These are phyloP conservation scores for Sporothrix schenckii DNA, from an alignment of 2,329 filamentous ascomycete species.

Conservation along the genomic window DNA sequence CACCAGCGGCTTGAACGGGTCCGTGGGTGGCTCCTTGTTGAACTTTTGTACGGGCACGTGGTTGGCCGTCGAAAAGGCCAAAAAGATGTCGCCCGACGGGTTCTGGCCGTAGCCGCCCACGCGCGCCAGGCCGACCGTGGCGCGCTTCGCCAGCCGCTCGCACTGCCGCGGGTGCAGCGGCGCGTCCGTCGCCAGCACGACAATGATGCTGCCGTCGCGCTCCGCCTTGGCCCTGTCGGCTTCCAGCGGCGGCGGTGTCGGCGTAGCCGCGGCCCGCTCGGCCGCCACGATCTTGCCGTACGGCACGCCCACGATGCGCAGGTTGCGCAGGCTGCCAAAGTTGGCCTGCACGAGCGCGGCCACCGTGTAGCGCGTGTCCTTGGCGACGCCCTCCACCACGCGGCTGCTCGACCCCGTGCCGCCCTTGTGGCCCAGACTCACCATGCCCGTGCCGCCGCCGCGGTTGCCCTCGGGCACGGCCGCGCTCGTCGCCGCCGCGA, in stretches of 20 bases:
- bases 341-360: conserved; percentile 67
- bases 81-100: conserved; percentile 66
- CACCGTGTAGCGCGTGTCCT: conserved; percentile 56
- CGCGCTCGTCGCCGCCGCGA: conserved; percentile 54
- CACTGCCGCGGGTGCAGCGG: conserved; percentile 46
- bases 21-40: not conserved
- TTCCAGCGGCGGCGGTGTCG: conserved; percentile 45
- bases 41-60: conserved; percentile 45
- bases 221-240: conserved; percentile 50
- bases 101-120: conserved; percentile 58
- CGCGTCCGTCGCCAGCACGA: conserved; percentile 57
- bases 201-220: conserved; percentile 58
- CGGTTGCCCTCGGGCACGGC: conserved; percentile 63
- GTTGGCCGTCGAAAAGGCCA: conserved; percentile 67
- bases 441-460: conserved; percentile 70
- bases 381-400: conserved; percentile 45
- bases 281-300: conserved; percentile 60
- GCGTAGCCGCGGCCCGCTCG: conserved; percentile 43
- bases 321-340: conserved; percentile 60
- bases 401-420: conserved; percentile 66
- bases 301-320: conserved; percentile 63
- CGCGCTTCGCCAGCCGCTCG: conserved; percentile 41
- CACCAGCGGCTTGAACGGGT: conserved; percentile 25
- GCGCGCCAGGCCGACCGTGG: conserved; percentile 62
- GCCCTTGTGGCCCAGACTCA: conserved; percentile 67